Evolutionary conservation across 176 grass and related monocot species (phyloP), one percentile per base, ranked within the genome.

Genomic region (Lolium rigidum): DNA sequence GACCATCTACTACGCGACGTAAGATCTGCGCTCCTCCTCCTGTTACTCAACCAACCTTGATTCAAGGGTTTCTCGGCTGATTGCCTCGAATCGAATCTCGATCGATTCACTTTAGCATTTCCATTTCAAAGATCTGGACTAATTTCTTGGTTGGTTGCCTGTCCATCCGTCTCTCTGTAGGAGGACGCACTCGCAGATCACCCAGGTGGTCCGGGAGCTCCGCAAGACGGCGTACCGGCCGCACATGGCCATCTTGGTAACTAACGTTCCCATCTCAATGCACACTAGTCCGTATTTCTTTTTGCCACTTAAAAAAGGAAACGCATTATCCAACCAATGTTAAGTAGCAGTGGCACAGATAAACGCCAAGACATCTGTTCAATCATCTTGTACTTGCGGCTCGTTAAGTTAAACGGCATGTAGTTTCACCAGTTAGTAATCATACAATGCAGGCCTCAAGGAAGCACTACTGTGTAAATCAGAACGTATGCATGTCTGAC

Each of bases 131-230:
- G 20, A 82, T 63, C 54, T 82, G 75, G 84, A 87, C 60, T 41
- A 38, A 20, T 78, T 86, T 79, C 54, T 56, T 18, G 13, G 38
- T 73, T 90, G 58, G 54, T 67, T 90, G 41, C 38, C 15, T 54
- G 75, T 44, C 31, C 74, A 70, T 91, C 60, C 88, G 41, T 47
- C 9, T 54, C 70, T 51, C 31, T 78, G 76, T 91, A 98, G 95
- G 93, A 98, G 95, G 90, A 98, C 95, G n/a, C 95, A 98, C 83
- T 86, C 95, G 1, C 95, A 98, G 88, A 98, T 98, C 90, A 95
- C 78, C 63, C 95, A 98, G 80, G 95, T 98, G 79, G 82, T 98
- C 79, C 93, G 95, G 67, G 95, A 98, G 86, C 93, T 90, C 79
- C 94, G 88, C 91, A 98, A 98, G 81, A 98, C 95, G 18, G 85